Evolutionary conservation across 2,329 filamentous ascomycete species (phyloP), one percentile per base, ranked within the genome.

Genomic region (Aspergillus phoenicis): DNA sequence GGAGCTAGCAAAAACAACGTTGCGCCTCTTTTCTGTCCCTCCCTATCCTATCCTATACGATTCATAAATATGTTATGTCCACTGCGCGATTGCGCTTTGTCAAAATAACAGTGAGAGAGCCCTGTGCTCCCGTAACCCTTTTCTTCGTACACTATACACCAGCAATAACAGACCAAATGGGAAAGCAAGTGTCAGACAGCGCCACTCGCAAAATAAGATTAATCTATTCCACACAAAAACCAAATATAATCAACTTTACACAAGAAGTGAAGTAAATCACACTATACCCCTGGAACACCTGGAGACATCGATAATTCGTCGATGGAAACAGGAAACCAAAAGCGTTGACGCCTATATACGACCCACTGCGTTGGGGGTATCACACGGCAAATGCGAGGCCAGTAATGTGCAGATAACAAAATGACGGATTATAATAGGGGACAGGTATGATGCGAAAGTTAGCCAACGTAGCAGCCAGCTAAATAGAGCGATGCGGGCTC

Each of bases 261-360:
- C 43, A 33, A 45, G 26, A 56, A 41, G 28, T 8, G 22, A 38
- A 53, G 24, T 30, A 56, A 30, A 59, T 36, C 43, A 43, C 48
- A 57, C 45, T 57, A 30, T 38, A 53, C 24, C 55, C 43, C 43
- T 38, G 38, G 39, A 60, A 59, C 39, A 30, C 53, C 53, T 45
- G 53, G 28, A 45, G 45, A 22, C 28, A 56, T 47, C 26, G 24
- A 41, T 22, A 6, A 26, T 30, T 17, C 30, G 33, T 11, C 52
- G 17, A 56, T 36, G 53, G 53, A 41, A 49, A 61, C 41, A 48
- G 59, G 53, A 30, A 60, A 61, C 61, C 33, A 58, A 38, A 58
- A 45, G 41, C 20, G 53, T 56, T 48, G 66, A 70, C 68, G 66
- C 67, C 67, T 68, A 68, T 70, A 66, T 68, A 67, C 64, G 58